Evolutionary conservation across 1,139 yeast genomes (phyloP).

Genomic region (Blastobotrys ciferrii): DNA sequence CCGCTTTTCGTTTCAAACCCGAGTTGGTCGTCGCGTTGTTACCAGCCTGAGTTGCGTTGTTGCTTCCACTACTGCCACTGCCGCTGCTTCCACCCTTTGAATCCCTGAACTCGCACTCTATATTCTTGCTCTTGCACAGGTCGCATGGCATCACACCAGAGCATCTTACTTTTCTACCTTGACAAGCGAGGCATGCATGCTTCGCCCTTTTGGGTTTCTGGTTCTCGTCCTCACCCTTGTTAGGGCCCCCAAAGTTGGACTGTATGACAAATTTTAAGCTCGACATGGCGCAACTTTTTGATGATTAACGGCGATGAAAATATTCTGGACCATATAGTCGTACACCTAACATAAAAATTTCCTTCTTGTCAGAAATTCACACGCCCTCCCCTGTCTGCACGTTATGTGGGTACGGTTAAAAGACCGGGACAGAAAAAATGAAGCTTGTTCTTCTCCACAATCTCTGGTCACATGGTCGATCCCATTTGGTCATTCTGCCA

Average conservation of each 20-base stretch:
- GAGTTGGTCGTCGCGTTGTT: constrained; percentile 15
- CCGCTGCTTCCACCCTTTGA: neutral
- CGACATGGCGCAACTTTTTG: constrained; percentile 17
- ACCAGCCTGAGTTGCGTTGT: constrained; percentile 1
- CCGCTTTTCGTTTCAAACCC: constrained; percentile 7
- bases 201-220: constrained; percentile 20
- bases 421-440: no score
- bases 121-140: constrained; percentile 18
- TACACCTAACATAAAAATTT: no score
- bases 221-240: constrained; percentile 5
- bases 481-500: neutral
- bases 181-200: constrained; percentile 21
- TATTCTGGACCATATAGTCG: no score
- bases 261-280: constrained; percentile 22
- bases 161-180: constrained; percentile 22
- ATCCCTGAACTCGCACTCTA: constrained; percentile 21
- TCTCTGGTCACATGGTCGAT: neutral
- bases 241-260: constrained; percentile 12
- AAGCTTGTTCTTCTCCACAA: neutral
- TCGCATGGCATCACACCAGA: constrained; percentile 24
- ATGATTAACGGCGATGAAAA: no score
- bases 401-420: neutral
- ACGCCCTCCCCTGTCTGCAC: neutral
- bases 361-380: no score
- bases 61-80: neutral